These are phyloP conservation scores for Huntiella bhutanensis DNA, from an alignment of 2,329 filamentous ascomycete genomes.

Conservation along the genomic window DNA sequence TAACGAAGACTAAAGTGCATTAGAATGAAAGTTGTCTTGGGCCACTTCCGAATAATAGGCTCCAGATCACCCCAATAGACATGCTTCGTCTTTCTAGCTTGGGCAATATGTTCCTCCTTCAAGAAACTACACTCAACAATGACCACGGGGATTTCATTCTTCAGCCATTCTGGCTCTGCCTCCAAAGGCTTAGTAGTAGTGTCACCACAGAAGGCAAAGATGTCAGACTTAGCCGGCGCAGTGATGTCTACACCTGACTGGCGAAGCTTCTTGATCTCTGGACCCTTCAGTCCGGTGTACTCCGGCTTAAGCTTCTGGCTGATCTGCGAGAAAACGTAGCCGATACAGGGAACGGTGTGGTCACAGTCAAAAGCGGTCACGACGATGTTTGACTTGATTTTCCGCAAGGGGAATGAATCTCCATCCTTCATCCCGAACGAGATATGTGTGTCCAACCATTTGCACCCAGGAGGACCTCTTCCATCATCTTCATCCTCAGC, in stretches of 20 bases:
- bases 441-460: constrained; percentile 20
- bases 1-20: constrained; percentile 30
- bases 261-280: constrained; percentile 22
- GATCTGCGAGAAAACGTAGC: constrained; percentile 25
- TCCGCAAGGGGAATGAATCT: constrained; percentile 20
- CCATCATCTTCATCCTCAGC: constrained; percentile 12
- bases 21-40: constrained; percentile 25
- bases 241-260: constrained; percentile 23
- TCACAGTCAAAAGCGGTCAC: constrained; percentile 27
- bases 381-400: constrained; percentile 19
- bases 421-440: constrained; percentile 21
- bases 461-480: constrained; percentile 11
- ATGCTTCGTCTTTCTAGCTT: constrained; percentile 28
- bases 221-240: constrained; percentile 19
- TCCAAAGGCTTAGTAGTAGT: constrained; percentile 24
- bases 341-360: constrained; percentile 28
- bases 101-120: constrained; percentile 22
- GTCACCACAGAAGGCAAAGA: constrained; percentile 31
- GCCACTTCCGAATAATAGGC: constrained; percentile 24
- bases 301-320: constrained; percentile 22
- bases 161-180: constrained; percentile 22
- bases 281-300: constrained; percentile 19
- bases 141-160: constrained; percentile 23
- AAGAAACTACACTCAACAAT: constrained; percentile 32
- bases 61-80: constrained; percentile 29